Conservation (phyloP, 2,329 filamentous ascomycete genomes). For the Phialophora expanda region DNA sequence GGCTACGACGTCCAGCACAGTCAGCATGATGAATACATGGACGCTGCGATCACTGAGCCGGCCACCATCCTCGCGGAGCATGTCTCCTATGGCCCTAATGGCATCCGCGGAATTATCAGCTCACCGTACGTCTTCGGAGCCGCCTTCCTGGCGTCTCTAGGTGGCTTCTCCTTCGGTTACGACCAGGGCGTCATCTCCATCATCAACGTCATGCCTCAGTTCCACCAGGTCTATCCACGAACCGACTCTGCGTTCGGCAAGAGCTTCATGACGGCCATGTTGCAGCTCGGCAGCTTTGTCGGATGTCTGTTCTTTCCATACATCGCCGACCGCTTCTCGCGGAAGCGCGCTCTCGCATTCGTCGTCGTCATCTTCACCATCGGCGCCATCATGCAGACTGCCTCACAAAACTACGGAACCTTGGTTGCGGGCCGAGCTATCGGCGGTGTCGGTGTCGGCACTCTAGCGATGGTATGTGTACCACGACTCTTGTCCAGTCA, state of each 20-base stretch:
- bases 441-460: conserved; percentile 51
- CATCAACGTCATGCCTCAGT: conserved; percentile 55
- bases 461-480: conserved; percentile 16
- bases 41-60: neutral
- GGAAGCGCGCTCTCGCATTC: conserved; percentile 52
- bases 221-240: conserved; percentile 48
- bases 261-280: conserved; percentile 55
- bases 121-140: conserved; percentile 53
- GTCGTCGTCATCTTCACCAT: conserved; percentile 50
- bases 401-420: conserved; percentile 15
- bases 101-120: conserved; percentile 41
- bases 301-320: conserved; percentile 50
- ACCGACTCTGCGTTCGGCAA: conserved; percentile 43
- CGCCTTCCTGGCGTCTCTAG: conserved; percentile 51
- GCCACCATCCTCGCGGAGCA: neutral
- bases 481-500: neutral
- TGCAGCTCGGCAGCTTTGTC: conserved; percentile 44
- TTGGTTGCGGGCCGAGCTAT: conserved; percentile 27
- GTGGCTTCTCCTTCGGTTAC: conserved; percentile 51
- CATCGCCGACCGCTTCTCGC: conserved; percentile 48
- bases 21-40: neutral
- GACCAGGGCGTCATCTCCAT: conserved; percentile 53
- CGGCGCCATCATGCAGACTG: conserved; percentile 49
- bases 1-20: no score
- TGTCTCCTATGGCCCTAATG: neutral